Evolutionary conservation across 176 grass and related monocot genomes (phyloP), one percentile per base, ranked within the genome.

Genomic region (Carex pumila): DNA sequence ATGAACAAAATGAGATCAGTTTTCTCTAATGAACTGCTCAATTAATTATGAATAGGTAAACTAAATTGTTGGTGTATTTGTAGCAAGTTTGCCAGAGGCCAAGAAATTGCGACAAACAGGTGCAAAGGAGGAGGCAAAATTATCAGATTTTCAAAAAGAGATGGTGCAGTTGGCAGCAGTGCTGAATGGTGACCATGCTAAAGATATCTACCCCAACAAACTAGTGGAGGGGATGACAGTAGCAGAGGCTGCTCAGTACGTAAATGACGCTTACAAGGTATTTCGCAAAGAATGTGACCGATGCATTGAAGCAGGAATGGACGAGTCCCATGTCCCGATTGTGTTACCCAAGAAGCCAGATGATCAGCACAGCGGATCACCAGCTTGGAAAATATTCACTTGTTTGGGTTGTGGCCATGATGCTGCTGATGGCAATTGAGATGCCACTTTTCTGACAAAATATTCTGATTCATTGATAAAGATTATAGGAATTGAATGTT

Each of bases 211-310:
- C 36, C 94, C 94, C 1, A 37, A 87, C 84, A 90, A 86, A 79
- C 88, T 97, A 55, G 88, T 89, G 37, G 86, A 94, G 21, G 90
- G 71, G 6, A 92, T 92, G 94, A 97, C 89, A 25, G 94, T 97
- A 75, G 91, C 88, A 1, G 73, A 89, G 11, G 91, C 87, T 2
- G 94, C 84, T 47, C 88, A 36, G 18, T 97, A 92, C 84, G 87
- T 90, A 82, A 47, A 72, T 8, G 49, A 70, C 13, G 91, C 91
- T 14, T 92, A 90, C 87, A 60, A 54, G 37, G 68, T 61, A 7
- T 97, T 94, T 88, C 59, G 56, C 34, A 80, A 86, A 70, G 89
- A 97, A 81, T 89, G 94, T 62, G 91, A 97, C 3, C 79, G 72
- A 0, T 91, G 89, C 86, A 85, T 52, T 1, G 85, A 89, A 56